Percentiles rank a stretch among this genome's conserved stretches.
Conservation (phyloP, 2,329 filamentous ascomycete species). For the Boeremia exigua region DNA sequence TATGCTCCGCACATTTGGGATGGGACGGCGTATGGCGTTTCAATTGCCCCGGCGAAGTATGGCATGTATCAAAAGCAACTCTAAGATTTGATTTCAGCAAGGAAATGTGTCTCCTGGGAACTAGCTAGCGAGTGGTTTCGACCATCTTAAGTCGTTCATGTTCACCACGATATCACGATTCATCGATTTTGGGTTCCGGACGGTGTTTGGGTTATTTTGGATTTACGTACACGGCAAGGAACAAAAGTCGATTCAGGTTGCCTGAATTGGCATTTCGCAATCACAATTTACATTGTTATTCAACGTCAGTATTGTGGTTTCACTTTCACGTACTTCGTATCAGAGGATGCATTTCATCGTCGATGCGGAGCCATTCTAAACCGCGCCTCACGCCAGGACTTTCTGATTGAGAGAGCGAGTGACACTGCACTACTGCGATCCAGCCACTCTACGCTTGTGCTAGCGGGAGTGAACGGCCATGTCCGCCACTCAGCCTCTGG, state of each 20-base stretch:
- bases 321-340: neutral
- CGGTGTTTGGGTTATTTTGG: neutral
- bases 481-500: constrained; percentile 5
- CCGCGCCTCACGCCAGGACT: neutral
- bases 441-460: constrained; percentile 6
- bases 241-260: constrained; percentile 7
- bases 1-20: neutral
- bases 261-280: neutral
- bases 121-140: neutral
- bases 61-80: neutral
- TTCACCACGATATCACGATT: neutral
- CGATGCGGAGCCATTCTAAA: neutral
- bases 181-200: neutral
- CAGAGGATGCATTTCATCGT: neutral
- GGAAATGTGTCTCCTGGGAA: neutral
- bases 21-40: neutral
- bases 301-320: neutral
- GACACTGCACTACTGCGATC: neutral
- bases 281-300: neutral
- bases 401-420: neutral
- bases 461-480: neutral
- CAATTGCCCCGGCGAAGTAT: neutral
- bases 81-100: neutral
- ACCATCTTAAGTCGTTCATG: neutral
- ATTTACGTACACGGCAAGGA: neutral